Evolutionary conservation across 371 early-diverging fungal species (phyloP), one percentile per base, ranked within the genome.

Genomic region (Phascolomyces articulosus): DNA sequence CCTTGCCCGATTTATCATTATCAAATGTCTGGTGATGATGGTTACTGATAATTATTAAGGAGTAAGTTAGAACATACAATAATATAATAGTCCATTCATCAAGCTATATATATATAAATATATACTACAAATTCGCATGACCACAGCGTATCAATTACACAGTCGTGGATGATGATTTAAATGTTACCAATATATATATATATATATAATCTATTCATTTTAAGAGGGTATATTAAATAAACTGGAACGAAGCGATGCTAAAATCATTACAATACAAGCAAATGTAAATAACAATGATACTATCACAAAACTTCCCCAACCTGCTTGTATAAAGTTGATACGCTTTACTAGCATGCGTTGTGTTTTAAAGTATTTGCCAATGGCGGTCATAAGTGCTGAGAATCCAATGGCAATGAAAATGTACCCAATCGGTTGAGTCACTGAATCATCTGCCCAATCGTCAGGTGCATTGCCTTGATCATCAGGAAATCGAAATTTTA

Each of bases 331-430:
- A 55, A 62, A 63, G 18, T 69, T 71, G 21, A 65, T 64, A 51
- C 75, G 68, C 9, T 69, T 65, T 0, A 69, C 58, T 44, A 82
- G 51, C 9, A 69, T n/a, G 16, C 16, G 31, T 41, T 79, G 76
- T n/a, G 58, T 77, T 29, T 68, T 68, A 62, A 82, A 82, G 57
- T 79, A 82, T 41, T 73, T 73, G 27, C 72, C 69, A n/a, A 82
- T 2, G 10, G 71, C 74, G 0, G 68, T 66, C 51, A 77, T 18
- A 41, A 74, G 73, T 15, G 68, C 65, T 4, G 47, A 9, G 23
- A 79, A 47, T 0, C 82, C 82, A 38, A 79, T 65, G 6, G 69
- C 71, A n/a, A 75, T 55, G 63, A 79, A 82, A 10, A 59, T 62
- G 34, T 58, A 69, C 2, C 82, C 82, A 44, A 82, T 67, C 0